A percentile compares a stretch with the other conserved stretches of the same genome.
phyloP scores from a whole-genome alignment of 768 basidiomycete genomes.

The Collybiopsis confluens region DNA sequence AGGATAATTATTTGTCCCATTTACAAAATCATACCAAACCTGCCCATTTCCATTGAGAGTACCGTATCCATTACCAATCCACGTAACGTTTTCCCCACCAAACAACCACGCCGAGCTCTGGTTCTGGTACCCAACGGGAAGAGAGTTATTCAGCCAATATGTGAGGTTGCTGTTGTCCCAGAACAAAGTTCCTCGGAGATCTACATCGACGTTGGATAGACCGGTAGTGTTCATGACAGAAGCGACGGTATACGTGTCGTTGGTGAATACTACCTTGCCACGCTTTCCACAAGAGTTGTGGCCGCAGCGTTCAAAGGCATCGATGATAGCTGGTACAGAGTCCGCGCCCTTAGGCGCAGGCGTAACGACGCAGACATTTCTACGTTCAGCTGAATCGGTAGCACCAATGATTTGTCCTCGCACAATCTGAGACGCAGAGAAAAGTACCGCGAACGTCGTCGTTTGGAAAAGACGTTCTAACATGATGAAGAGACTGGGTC shows the following conservation, averaged over 20 bases:
- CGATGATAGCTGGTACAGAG: conserved; percentile 20
- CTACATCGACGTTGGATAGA: conserved; percentile 26
- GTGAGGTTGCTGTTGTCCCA: conserved; percentile 30
- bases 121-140: conserved; percentile 32
- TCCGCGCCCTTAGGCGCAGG: conserved; percentile 18
- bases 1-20: neutral
- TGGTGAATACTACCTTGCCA: conserved; percentile 23
- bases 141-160: conserved; percentile 32
- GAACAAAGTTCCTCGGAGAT: conserved; percentile 28
- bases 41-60: conserved; percentile 40
- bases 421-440: neutral
- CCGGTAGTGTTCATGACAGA: conserved; percentile 28
- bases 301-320: conserved; percentile 16
- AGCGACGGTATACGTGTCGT: conserved; percentile 29
- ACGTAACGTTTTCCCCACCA: conserved; percentile 26
- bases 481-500: neutral
- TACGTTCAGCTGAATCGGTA: neutral
- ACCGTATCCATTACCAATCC: conserved; percentile 27
- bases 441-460: neutral
- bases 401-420: neutral
- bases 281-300: conserved; percentile 5
- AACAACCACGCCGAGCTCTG: conserved; percentile 33
- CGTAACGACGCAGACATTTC: conserved; percentile 15
- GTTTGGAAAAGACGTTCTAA: neutral
- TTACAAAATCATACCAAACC: conserved; percentile 24